Base-by-base conservation (phyloP, 495 filamentous ascomycete species). In the Cenococcum geophilum region DNA sequence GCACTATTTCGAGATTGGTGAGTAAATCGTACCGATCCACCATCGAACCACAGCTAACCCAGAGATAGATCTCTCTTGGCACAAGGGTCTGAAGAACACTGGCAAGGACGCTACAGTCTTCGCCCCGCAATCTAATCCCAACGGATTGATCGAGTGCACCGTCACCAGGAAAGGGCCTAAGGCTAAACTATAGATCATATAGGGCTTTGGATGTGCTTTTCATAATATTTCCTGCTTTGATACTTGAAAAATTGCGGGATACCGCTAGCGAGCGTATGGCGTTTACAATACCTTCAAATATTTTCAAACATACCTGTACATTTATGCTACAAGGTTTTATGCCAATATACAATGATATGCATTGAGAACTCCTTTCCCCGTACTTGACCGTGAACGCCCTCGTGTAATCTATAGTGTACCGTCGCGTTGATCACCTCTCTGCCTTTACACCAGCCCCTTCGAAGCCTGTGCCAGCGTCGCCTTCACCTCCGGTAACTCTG, bases 1-100 rank as follows among this genome's bases (percentile, higher is more conserved):
- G 78, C 93, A 98, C 74, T 98, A 96, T 76, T 98, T 97, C 71
- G 93, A 97, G 74, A 87, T 97, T 76, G 87, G 91, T 96, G 79
- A 77, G 86, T 80, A 54, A 4, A 14, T 47, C 37, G 20, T 57
- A 16, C 50, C 55, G 20, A 47, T 18, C 34, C 35, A 61, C 59
- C 54, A 54, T 57, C 22, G 55, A 59, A 55, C 54, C 40, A 22
- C 43, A 61, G 47, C 65, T 75, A 72, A 70, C 27, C 48, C n/a
- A 50, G 14, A 35, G 53, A 25, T 73, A 93, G 91, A 96, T 71
- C 75, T 98, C 68, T 89, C 86, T 78, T 98, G 93, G 93, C 89
- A 96, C 81, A 96, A 97, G 77, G 92, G 91, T 23, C 69, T 90
- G 70, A 90, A 97, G 81, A 98, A 98, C 77, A 97, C 90, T 10